phyloP scores from a whole-genome alignment of 768 basidiomycete genomes.

The Rhizopogon vulgaris region DNA sequence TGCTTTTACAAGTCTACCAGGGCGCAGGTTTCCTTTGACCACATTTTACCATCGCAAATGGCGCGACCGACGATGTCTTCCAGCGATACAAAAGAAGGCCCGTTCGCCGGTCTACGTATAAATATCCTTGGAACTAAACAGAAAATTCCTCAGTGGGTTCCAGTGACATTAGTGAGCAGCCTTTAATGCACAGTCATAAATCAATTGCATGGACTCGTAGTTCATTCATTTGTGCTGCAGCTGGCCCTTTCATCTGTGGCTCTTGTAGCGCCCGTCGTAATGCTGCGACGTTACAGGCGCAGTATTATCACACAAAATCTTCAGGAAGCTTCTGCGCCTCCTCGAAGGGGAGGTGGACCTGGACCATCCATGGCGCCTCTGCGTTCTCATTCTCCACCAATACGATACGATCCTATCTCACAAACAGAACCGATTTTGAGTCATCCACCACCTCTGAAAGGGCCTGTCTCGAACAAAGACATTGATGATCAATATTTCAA shows the following conservation, averaged over 20 bases:
- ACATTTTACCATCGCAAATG: neutral
- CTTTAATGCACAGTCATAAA: neutral
- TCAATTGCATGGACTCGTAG: neutral
- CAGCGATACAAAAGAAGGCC: neutral
- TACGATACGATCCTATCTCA: neutral
- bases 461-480: neutral
- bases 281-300: conserved; percentile 8
- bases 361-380: neutral
- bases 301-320: neutral
- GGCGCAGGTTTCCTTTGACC: neutral
- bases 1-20: neutral
- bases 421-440: neutral
- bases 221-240: neutral
- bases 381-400: neutral
- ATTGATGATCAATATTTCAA: conserved; percentile 33
- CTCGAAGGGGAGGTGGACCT: conserved; percentile 6
- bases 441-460: neutral
- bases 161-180: conserved; percentile 3
- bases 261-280: conserved; percentile 8
- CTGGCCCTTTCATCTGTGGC: conserved; percentile 10
- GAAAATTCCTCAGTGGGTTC: conserved; percentile 1
- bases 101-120: neutral
- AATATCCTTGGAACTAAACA: neutral
- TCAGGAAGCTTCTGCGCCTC: conserved; percentile 1
- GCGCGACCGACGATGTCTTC: conserved; percentile 1